Evolutionary conservation across 345 rosid genomes (phyloP).

Genomic region (Dipteronia dyeriana): DNA sequence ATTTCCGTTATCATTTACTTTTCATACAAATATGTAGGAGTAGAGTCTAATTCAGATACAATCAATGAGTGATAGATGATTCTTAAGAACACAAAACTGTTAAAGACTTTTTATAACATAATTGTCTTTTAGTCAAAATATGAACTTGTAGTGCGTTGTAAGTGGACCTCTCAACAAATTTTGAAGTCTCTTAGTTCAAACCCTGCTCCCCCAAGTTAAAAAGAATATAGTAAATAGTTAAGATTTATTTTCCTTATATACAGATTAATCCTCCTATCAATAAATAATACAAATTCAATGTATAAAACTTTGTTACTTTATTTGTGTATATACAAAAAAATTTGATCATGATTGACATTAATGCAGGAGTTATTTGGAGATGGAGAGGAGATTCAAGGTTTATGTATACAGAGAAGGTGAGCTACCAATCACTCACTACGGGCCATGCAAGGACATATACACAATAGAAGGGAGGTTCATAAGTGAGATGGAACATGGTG

Average conservation of each 20-base stretch:
- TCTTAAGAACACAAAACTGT: not conserved
- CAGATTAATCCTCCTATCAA: too few species aligned
- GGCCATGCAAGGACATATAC: conserved; percentile 85
- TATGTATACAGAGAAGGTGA: conserved; percentile 87
- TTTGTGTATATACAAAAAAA: too few species aligned
- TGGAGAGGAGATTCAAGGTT: conserved; percentile 89
- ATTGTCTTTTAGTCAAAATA: not conserved
- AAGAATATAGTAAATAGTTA: too few species aligned
- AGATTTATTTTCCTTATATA: too few species aligned
- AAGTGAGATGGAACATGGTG: conserved; percentile 64
- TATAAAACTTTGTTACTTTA: too few species aligned
- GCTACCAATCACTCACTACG: conserved; percentile 68
- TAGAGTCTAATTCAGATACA: conserved; percentile 2
- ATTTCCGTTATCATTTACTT: too few species aligned
- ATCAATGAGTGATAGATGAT: not conserved
- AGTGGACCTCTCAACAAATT: too few species aligned
- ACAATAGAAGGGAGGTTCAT: conserved; percentile 89
- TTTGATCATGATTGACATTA: too few species aligned
- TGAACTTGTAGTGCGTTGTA: not conserved
- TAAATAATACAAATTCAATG: too few species aligned
- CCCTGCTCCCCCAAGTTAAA: too few species aligned
- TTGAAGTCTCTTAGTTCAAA: too few species aligned
- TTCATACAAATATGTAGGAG: not conserved
- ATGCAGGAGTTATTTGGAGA: conserved; percentile 74
- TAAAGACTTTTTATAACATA: not conserved